These are phyloP conservation scores for Mucor plumbeus DNA, from an alignment of 371 early-diverging fungal species.

Conservation along the genomic window DNA sequence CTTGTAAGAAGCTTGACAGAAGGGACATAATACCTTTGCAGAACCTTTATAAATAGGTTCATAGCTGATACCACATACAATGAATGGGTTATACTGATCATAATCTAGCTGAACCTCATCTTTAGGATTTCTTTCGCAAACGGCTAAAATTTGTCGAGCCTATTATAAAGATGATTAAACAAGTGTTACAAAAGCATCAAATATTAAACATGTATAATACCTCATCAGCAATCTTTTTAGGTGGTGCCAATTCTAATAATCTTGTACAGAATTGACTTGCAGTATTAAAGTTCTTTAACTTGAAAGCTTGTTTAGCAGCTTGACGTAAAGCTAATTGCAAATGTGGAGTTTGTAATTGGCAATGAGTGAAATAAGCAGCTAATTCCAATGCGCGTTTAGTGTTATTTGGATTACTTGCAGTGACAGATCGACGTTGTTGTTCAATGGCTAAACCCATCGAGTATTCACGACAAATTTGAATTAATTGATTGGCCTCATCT, in stretches of 20 bases:
- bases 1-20: constrained; percentile 83
- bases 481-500: not conserved
- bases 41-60: constrained; percentile 89
- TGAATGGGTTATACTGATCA: constrained; percentile 93
- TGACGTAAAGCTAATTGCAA: not conserved
- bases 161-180: not conserved
- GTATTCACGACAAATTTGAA: not conserved
- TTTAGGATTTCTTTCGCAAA: constrained; percentile 76
- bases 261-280: not conserved
- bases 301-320: not conserved
- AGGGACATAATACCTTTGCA: constrained; percentile 78
- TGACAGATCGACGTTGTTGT: not conserved
- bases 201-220: not conserved
- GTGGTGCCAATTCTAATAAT: not conserved
- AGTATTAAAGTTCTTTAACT: not conserved
- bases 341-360: not conserved
- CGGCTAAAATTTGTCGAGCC: constrained; percentile 28
- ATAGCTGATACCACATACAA: constrained; percentile 78
- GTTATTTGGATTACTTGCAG: not conserved
- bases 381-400: not conserved
- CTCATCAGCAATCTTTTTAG: not conserved
- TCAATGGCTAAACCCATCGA: not conserved
- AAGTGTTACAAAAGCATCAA: no score
- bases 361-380: not conserved
- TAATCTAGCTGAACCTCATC: constrained; percentile 85